Evolutionary conservation across 2,329 filamentous ascomycete species (phyloP).

Genomic region (Botrytis cinerea): DNA sequence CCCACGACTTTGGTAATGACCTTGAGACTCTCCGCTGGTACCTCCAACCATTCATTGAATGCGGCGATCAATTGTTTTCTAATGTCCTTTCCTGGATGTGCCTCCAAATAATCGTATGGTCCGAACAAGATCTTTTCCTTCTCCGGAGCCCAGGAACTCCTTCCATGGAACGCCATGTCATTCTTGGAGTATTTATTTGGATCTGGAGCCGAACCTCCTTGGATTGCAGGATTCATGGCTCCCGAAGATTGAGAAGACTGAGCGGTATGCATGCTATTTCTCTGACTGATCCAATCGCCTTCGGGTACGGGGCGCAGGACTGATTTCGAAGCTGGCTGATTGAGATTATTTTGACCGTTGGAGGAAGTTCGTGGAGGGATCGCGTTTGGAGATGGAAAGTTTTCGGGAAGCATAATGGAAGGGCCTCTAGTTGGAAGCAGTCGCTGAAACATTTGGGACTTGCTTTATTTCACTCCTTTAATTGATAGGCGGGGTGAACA

Average conservation of each 20-base stretch:
- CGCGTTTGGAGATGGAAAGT: slow-evolving; percentile 56
- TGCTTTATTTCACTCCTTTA: background rate
- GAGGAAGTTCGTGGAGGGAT: slow-evolving; percentile 77
- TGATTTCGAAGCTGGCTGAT: slow-evolving; percentile 35
- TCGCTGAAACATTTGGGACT: slow-evolving; percentile 18
- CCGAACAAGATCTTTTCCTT: slow-evolving; percentile 78
- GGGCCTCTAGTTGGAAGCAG: slow-evolving; percentile 20
- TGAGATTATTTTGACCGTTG: slow-evolving; percentile 49
- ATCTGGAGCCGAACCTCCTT: slow-evolving; percentile 29
- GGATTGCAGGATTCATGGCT: slow-evolving; percentile 35
- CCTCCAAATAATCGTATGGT: slow-evolving; percentile 78
- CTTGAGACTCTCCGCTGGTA: slow-evolving; percentile 67
- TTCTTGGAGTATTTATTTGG: slow-evolving; percentile 36
- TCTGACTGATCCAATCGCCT: slow-evolving; percentile 59
- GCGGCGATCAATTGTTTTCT: slow-evolving; percentile 76
- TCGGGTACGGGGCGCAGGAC: slow-evolving; percentile 60
- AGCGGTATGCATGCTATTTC: slow-evolving; percentile 33
- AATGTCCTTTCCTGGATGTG: slow-evolving; percentile 82
- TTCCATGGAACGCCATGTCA: slow-evolving; percentile 40
- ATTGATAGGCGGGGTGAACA: background rate
- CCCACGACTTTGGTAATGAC: slow-evolving; percentile 78
- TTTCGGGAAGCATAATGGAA: slow-evolving; percentile 34
- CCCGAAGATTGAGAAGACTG: slow-evolving; percentile 32
- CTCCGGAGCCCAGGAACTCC: slow-evolving; percentile 61
- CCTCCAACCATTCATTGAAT: slow-evolving; percentile 79